These are phyloP conservation scores for Petunia hybrid DNA, from an alignment of 305 asterid genomes.

Conservation along the genomic window DNA sequence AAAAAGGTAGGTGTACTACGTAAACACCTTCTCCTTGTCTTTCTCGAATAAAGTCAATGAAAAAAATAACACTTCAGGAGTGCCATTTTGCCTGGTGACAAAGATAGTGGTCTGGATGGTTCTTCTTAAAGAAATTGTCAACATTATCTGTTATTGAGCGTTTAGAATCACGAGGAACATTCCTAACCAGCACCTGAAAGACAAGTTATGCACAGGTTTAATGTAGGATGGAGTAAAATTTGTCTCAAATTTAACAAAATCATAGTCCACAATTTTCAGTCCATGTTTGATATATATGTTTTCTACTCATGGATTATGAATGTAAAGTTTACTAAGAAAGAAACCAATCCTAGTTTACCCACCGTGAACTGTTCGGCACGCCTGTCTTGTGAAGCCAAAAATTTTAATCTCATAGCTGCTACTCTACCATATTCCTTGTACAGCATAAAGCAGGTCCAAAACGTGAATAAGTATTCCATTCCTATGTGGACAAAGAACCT, in stretches of 20 bases:
- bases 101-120: slow-evolving; percentile 86
- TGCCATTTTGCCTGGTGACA: slow-evolving; percentile 82
- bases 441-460: slow-evolving; percentile 91
- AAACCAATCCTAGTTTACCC: slow-evolving; percentile 43
- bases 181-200: slow-evolving; percentile 88
- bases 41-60: too few species aligned
- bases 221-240: slow-evolving; percentile 3
- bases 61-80: slow-evolving; percentile 22
- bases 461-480: slow-evolving; percentile 84
- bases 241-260: slow-evolving; percentile 1
- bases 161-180: slow-evolving; percentile 77
- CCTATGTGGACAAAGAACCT: slow-evolving; percentile 95
- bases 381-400: slow-evolving; percentile 80
- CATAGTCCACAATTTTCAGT: background rate
- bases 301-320: background rate
- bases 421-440: slow-evolving; percentile 87
- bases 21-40: slow-evolving; percentile 29
- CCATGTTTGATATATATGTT: background rate
- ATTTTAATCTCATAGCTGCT: slow-evolving; percentile 77
- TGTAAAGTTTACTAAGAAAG: background rate
- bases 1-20: background rate
- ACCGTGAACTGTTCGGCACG: slow-evolving; percentile 95
- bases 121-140: slow-evolving; percentile 75
- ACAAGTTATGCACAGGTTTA: background rate
- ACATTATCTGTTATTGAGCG: slow-evolving; percentile 72